Base-by-base conservation (phyloP, 2,329 filamentous ascomycete genomes). In the Didymella pomorum region DNA sequence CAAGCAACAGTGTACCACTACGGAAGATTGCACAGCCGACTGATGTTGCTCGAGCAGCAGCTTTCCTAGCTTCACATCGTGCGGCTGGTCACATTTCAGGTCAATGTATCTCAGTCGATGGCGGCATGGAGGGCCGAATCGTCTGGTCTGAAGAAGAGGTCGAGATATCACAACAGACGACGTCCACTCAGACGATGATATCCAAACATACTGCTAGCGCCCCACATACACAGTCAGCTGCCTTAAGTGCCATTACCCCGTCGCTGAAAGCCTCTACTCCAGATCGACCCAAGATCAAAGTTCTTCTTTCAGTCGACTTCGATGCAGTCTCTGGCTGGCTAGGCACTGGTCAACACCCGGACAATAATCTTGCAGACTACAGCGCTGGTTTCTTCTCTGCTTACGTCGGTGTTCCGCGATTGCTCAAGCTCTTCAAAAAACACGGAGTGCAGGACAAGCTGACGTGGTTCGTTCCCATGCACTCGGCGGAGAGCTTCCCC, bases 381-480 rank as follows among this genome's bases (percentile, higher is more conserved):
- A 82, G 79, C 18, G 75, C 81, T 3, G 84, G 84, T 9, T 83
- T 85, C 68, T 85, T 87, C 71, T 80, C 81, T 43, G 85, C 81
- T 1, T 78, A 81, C 53, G 83, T 86, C n/a, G 85, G 84, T 31
- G 84, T 86, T 0, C 82, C 81, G 0, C 79, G 84, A 10, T 77
- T 87, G 2, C 74, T 87, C 10, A 82, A 80, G 44, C 74, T 87
- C 49, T 83, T 87, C 66, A 77, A 79, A 29, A 83, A 81, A 64
- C 78, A 83, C 41, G 68, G 71, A 1, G 80, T 87, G 23, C 75
- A 82, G 3, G 77, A 84, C 26, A 82, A 82, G 58, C 78, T 84
- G 26, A 86, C 84, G 3, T 87, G 84, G 85, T 87, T 86, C 65
- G 81, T 87, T 11, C 85, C 85, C 0, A 84, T 85, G 45, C 85